Evolutionary conservation across 2,329 filamentous ascomycete species (phyloP), one percentile per base, ranked within the genome.

Genomic region (Phialemoniopsis sp.): DNA sequence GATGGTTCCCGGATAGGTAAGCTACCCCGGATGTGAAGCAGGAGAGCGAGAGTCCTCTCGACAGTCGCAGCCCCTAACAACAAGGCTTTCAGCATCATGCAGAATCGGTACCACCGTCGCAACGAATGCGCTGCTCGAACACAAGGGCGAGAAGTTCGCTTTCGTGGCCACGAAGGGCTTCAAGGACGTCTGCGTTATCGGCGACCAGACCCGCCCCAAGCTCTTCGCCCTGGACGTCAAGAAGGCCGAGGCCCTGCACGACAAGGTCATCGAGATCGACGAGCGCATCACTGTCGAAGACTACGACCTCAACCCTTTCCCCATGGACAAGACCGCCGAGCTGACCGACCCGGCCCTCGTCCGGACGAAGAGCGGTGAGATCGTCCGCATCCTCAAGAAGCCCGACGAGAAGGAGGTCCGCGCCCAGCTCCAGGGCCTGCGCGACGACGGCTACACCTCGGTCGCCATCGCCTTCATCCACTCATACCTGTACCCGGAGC

Each of bases 311-410:
- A 26, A 26, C 21, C 46, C 50, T 1, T 78, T 77, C 0, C 59
- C 74, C 3, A 69, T 70, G 3, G 57, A 67, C 13, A 50, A 59
- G 5, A 43, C 47, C 15, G 21, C 21, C 21, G 21, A 26, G 21
- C 21, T 26, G 5, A 46, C 47, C 13, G 55, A 73, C 28, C 66
- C 70, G 1, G 63, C 74, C n/a, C 55, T 84, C 2, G 76, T 87
- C 4, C 70, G 70, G 21, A 85, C 83, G 3, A 63, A 87, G 10
- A 82, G 81, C 0, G 80, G 82, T 1, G 84, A 89, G 59, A 72
- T 80, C 1, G 74, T 89, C 8, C 70, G 85, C 18, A 77, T 89
- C 46, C 57, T 89, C 34, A 69, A 75, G 53, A 64, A 71, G 30
- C 80, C 83, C 0, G 69, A 79, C 21, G 66, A 77, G 33, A 60